Base-by-base conservation (phyloP, 257 asterid genomes). In the Haberlea rhodopensis region DNA sequence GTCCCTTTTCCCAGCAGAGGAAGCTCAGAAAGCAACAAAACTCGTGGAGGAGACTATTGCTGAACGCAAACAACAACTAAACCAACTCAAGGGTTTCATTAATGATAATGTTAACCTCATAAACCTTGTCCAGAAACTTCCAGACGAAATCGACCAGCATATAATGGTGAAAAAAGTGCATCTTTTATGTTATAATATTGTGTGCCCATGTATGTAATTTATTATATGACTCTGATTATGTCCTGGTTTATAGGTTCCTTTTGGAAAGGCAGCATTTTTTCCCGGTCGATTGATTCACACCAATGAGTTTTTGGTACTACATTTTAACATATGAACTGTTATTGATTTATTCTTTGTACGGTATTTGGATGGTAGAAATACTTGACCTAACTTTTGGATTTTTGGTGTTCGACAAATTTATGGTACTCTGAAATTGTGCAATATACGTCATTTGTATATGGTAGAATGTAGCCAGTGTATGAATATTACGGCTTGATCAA, bases 231-330 rank as follows among this genome's bases (percentile, higher is more conserved):
- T 43, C 27, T 29, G 32, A 8, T 26, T 62, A 16, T 43, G 24
- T 20, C 13, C 53, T 60, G 54, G 63, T 70, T 66, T 58, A 16
- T 69, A 87, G 96, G 96, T 89, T 63, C 99, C 99, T 0, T 87
- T 85, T 69, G 99, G 99, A 4, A 85, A 81, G 77, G 99, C 96
- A 2, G 99, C 96, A 0, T 92, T 87, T 73, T 92, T 89, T 18
- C 97, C 97, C 0, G 97, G 97, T 16, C 85, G 79, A 61, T 71
- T 92, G 79, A 79, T 90, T 74, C 96, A 92, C 76, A 86, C 99
- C 65, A 89, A 89, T 80, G 96, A 92, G 65, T 83, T 87, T 37
- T 57, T 76, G 99, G 97, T 92, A 84, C 70, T 40, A 23, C 25
- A 5, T 53, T 57, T 37, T 9, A 24, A 15, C 10, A 29, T 19